Conservation (phyloP, 148 eudicot genomes). For the Selenicereus undatus region DNA sequence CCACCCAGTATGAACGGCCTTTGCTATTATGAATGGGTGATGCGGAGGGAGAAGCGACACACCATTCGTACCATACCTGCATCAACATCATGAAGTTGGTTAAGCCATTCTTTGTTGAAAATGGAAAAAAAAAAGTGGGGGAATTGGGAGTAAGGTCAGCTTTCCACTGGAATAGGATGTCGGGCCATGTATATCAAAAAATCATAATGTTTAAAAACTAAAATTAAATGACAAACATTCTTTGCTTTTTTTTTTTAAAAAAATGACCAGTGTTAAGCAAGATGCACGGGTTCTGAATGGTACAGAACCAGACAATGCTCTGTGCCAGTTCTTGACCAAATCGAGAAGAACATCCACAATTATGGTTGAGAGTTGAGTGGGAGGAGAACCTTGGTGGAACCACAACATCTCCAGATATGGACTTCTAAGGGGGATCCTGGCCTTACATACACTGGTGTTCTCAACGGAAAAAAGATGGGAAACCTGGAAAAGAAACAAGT, state of each 20-base stretch:
- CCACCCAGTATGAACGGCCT: slow-evolving; percentile 98
- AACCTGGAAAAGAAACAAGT: slow-evolving; percentile 51
- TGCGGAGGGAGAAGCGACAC: slow-evolving; percentile 54
- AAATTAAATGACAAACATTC: no score
- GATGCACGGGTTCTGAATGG: neutral
- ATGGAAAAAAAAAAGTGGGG: no score
- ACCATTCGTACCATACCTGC: slow-evolving; percentile 99
- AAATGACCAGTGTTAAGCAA: no score
- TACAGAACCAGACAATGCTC: neutral
- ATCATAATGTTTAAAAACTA: no score
- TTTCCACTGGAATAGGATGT: no score
- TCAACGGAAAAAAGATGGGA: slow-evolving; percentile 85
- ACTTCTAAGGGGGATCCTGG: slow-evolving; percentile 65
- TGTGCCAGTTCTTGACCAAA: neutral
- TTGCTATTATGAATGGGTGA: slow-evolving; percentile 79
- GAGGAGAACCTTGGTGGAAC: slow-evolving; percentile 59
- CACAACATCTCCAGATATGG: slow-evolving; percentile 91
- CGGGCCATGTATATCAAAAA: no score
- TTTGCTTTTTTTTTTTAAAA: no score
- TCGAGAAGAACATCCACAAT: neutral
- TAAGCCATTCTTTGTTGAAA: no score
- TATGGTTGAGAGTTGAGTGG: neutral
- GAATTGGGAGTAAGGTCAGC: no score
- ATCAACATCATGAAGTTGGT: neutral
- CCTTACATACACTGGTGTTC: slow-evolving; percentile 56